phyloP scores from a whole-genome alignment of 495 filamentous ascomycete genomes.

The Neurospora cerealis region DNA sequence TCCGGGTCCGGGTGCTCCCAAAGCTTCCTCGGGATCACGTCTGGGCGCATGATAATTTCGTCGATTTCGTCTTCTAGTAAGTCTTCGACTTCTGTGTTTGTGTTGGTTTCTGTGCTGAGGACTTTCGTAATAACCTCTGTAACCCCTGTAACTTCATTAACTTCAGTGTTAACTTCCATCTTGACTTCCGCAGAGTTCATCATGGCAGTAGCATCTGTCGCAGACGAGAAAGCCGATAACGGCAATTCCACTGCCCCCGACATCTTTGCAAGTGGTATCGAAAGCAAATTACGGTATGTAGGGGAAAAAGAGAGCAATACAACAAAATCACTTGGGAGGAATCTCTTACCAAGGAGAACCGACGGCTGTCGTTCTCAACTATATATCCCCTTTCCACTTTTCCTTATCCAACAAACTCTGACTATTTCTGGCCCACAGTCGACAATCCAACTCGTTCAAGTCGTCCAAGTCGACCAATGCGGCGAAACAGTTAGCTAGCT shows the following conservation, averaged over 20 bases:
- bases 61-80: not conserved
- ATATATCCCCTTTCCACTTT: not conserved
- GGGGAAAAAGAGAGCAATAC: not conserved
- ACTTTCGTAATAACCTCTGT: not conserved
- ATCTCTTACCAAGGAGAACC: not conserved
- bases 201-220: not conserved
- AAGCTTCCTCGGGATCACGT: not conserved
- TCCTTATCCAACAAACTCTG: not conserved
- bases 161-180: not conserved
- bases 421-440: not conserved
- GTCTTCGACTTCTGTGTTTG: not conserved
- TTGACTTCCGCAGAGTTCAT: not conserved
- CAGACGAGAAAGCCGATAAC: not conserved
- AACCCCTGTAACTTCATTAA: not conserved
- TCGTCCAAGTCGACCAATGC: not conserved
- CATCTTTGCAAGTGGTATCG: not conserved
- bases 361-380: not conserved
- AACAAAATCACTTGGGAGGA: not conserved
- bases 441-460: not conserved
- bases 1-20: slow-evolving; percentile 46
- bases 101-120: not conserved
- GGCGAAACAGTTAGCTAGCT: not conserved
- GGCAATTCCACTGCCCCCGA: not conserved
- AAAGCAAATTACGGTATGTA: not conserved
- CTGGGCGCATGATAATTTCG: not conserved